These are phyloP conservation scores for Gyromitra esculenta DNA, from an alignment of 2,329 filamentous ascomycete genomes.

Conservation along the genomic window DNA sequence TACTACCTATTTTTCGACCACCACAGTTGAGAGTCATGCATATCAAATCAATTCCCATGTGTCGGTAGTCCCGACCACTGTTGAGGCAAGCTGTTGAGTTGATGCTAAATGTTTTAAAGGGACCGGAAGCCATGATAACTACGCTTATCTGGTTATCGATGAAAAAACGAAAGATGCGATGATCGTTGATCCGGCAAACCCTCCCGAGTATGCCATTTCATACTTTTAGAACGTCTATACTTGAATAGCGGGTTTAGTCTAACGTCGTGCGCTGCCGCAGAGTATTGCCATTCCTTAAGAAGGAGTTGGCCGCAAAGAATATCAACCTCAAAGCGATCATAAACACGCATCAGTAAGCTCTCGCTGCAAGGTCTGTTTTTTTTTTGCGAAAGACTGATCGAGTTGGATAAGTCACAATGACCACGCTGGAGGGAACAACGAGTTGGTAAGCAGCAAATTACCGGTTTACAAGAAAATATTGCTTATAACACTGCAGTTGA, in stretches of 20 bases:
- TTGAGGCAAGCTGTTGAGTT: not conserved
- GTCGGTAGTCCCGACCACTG: slow-evolving; percentile 65
- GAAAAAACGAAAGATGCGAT: slow-evolving; percentile 80
- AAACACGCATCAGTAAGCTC: slow-evolving; percentile 91
- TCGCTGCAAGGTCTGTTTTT: not conserved
- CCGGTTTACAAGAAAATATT: not conserved
- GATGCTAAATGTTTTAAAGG: slow-evolving; percentile 63
- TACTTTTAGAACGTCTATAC: slow-evolving; percentile 3
- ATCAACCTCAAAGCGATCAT: slow-evolving; percentile 90
- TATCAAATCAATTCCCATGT: slow-evolving; percentile 89
- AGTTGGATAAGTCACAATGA: slow-evolving; percentile 77
- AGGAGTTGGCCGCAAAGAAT: slow-evolving; percentile 74
- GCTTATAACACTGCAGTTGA: slow-evolving; percentile 63
- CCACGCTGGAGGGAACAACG: slow-evolving; percentile 89
- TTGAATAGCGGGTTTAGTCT: not conserved
- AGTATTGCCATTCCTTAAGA: slow-evolving; percentile 73
- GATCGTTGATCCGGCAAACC: slow-evolving; percentile 82
- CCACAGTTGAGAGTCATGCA: slow-evolving; percentile 72
- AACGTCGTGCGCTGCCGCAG: slow-evolving; percentile 60
- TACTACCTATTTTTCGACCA: slow-evolving; percentile 2
- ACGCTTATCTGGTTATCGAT: slow-evolving; percentile 82
- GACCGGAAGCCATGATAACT: slow-evolving; percentile 82
- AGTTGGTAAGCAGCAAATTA: slow-evolving; percentile 70
- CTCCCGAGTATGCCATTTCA: slow-evolving; percentile 69
- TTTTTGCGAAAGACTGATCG: slow-evolving; percentile 33